phyloP scores from a whole-genome alignment of 2,329 filamentous ascomycete species.

The Aureobasidium subglaciale region DNA sequence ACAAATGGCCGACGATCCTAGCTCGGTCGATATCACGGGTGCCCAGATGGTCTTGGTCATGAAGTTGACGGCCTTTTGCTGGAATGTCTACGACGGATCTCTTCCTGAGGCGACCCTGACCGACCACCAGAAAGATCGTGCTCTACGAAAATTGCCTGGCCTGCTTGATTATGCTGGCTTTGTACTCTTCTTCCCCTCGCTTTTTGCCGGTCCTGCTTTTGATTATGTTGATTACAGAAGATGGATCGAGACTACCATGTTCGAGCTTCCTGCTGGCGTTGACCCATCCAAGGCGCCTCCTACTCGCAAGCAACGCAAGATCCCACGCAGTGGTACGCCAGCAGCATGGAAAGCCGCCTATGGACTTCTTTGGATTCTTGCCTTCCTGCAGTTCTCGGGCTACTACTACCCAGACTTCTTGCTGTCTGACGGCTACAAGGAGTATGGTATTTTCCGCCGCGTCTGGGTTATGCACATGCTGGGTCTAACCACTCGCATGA shows the following conservation, averaged over 20 bases:
- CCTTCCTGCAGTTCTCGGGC: constrained; percentile 65
- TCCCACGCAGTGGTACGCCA: constrained; percentile 82
- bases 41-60: constrained; percentile 98
- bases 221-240: constrained; percentile 88
- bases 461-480: constrained; percentile 79
- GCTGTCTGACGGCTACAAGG: constrained; percentile 58
- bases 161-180: constrained; percentile 81
- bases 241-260: constrained; percentile 93
- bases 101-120: constrained; percentile 73
- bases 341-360: constrained; percentile 67
- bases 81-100: constrained; percentile 92
- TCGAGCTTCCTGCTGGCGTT: constrained; percentile 72
- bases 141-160: constrained; percentile 65
- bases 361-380: constrained; percentile 71
- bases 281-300: constrained; percentile 79
- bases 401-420: constrained; percentile 60
- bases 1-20: constrained; percentile 61
- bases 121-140: constrained; percentile 76
- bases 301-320: constrained; percentile 83
- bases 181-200: constrained; percentile 87
- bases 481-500: constrained; percentile 71
- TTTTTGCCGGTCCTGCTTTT: constrained; percentile 86
- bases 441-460: constrained; percentile 62
- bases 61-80: constrained; percentile 94
- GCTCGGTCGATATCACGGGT: constrained; percentile 75